A percentile compares a stretch with the other conserved stretches of the same genome.
These are phyloP conservation scores for Dioscorea zingiberensis DNA, from an alignment of 106 monocot species.

Conservation along the genomic window DNA sequence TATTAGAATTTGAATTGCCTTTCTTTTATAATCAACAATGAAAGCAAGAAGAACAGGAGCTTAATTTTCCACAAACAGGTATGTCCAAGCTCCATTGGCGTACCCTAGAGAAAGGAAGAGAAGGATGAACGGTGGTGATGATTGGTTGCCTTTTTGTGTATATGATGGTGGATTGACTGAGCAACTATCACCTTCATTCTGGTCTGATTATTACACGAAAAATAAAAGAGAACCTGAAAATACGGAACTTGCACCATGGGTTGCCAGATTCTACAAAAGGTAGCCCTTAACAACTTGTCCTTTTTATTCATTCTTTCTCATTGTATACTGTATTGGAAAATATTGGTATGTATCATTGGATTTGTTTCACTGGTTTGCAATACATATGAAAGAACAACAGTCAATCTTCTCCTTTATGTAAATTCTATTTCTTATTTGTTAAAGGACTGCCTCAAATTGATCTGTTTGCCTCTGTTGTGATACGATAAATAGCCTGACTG, in stretches of 20 bases:
- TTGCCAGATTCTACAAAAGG: conserved; percentile 47
- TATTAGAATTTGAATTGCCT: conserved; percentile 2
- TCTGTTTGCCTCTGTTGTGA: too few species aligned
- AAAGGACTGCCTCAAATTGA: too few species aligned
- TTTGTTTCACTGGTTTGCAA: too few species aligned
- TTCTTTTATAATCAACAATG: background rate
- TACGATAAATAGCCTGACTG: too few species aligned
- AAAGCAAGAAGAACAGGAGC: background rate
- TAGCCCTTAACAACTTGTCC: conserved; percentile 7
- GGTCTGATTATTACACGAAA: conserved; percentile 68
- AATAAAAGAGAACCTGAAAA: conserved; percentile 63
- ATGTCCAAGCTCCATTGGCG: conserved; percentile 70
- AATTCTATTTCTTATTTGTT: too few species aligned
- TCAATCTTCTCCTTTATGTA: too few species aligned
- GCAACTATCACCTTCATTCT: conserved; percentile 44
- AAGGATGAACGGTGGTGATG: conserved; percentile 67
- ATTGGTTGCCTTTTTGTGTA: conserved; percentile 77
- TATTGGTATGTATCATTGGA: too few species aligned
- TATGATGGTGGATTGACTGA: conserved; percentile 40
- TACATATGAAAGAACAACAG: too few species aligned
- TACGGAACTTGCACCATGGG: conserved; percentile 74
- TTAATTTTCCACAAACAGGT: conserved; percentile 22
- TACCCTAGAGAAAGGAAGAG: conserved; percentile 74
- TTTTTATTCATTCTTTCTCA: conserved; percentile 2
- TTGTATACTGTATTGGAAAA: too few species aligned